Base-by-base conservation (phyloP, 805 yeast species). In the Kodamaea kakaduensis region DNA sequence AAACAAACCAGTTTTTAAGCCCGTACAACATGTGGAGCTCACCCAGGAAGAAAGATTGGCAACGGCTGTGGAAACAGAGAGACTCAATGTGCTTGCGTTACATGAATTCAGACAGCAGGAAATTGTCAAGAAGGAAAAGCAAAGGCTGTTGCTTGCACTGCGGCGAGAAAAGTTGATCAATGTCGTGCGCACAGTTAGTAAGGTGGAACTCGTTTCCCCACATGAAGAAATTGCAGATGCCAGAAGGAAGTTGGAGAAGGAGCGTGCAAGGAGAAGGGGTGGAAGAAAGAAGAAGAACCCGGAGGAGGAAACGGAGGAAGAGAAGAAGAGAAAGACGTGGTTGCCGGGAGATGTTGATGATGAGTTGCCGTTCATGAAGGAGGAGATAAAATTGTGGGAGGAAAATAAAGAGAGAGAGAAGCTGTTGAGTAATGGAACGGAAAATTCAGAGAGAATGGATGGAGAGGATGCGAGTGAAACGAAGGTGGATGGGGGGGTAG, bases 31-130 rank as follows among this genome's bases (percentile, higher is more conserved):
- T 32, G 56, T 57, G 12, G 77, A 77, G 61, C 61, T 78, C 50
- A 82, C 93, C 0, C 83, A 83, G 47, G 87, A 77, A 40, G 86
- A 84, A 51, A 64, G 81, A 25, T 58, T 84, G 29, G 81, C 73
- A n/a, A 93, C 87, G 54, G 97, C 98, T 1, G 65, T 79, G 30
- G 83, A 81, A 47, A 93, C 97, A 0, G 98, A 93, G 58, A 71
- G 73, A 52, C 71, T 74, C 28, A 93, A 93, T 56, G 63, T 78
- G 2, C 65, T 76, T 17, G 83, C 96, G 3, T 64, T 93, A 45
- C 78, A 83, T 43, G 69, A 74, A 48, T 93, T 84, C 52, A 77
- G 81, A 48, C 94, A 89, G 48, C 90, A 85, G 52, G 98, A 93
- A 54, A 64, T 82, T 26, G 80, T 77, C 31, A 81, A 86, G 49